Conservation (phyloP, 371 early-diverging fungal genomes). For the Lichtheimia ornata region DNA sequence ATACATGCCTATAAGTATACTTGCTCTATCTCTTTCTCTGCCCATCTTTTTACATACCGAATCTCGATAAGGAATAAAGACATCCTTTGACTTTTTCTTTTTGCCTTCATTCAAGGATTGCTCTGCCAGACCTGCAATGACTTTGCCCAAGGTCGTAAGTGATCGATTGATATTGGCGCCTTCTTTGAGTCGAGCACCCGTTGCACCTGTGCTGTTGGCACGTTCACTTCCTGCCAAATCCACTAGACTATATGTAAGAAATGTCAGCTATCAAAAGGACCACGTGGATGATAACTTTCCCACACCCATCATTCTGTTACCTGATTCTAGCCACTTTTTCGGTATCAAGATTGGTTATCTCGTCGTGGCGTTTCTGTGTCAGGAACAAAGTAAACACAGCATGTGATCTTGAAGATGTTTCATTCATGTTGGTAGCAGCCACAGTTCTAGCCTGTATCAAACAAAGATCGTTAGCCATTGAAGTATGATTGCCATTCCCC, state of each 20-base stretch:
- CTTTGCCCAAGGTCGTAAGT: constrained; percentile 95
- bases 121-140: constrained; percentile 94
- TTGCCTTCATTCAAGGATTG: constrained; percentile 55
- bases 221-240: constrained; percentile 97
- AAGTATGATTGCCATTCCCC: not conserved
- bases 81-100: constrained; percentile 57
- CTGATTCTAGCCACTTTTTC: constrained; percentile 80
- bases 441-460: constrained; percentile 78
- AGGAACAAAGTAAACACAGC: constrained; percentile 90
- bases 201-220: constrained; percentile 93
- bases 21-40: not conserved
- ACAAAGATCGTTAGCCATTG: not conserved
- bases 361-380: constrained; percentile 65
- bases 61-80: constrained; percentile 88
- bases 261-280: not conserved
- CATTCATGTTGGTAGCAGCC: constrained; percentile 97
- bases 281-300: too few relatives aligned
- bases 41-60: constrained; percentile 54
- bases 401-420: constrained; percentile 91
- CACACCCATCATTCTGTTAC: constrained; percentile 14
- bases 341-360: constrained; percentile 61
- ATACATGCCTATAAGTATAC: not conserved
- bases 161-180: constrained; percentile 98
- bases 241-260: constrained; percentile 56
- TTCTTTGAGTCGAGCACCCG: constrained; percentile 95